Percentiles rank a stretch among this genome's conserved stretches.
Conservation (phyloP, 1,284 basidiomycete species). For the Coniferiporia weirii region DNA sequence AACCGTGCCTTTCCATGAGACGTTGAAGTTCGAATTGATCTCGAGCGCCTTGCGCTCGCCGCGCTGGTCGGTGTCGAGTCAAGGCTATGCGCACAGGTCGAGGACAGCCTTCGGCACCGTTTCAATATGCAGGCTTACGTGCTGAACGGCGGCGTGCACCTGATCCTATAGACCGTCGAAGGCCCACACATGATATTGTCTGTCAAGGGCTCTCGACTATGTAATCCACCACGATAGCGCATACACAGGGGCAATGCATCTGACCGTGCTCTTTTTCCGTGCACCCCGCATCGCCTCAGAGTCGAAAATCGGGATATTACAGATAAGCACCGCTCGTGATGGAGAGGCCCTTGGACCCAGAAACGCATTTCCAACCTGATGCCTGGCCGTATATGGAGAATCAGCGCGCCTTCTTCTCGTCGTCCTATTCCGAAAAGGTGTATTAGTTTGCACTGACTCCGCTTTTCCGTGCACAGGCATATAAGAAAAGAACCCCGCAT, state of each 20-base stretch:
- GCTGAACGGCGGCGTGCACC: neutral
- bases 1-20: neutral
- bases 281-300: neutral
- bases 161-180: too few relatives aligned
- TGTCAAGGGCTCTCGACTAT: too few relatives aligned
- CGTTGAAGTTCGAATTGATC: neutral
- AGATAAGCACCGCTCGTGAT: conserved; percentile 15
- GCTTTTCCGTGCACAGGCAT: neutral
- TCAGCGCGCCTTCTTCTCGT: neutral
- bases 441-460: neutral
- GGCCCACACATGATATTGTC: too few relatives aligned
- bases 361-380: neutral
- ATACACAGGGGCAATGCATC: neutral
- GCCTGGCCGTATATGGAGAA: neutral
- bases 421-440: neutral
- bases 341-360: neutral
- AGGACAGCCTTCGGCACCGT: conserved; percentile 9
- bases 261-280: neutral
- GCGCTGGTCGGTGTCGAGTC: conserved; percentile 11
- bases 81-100: conserved; percentile 8
- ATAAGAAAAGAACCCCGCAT: neutral
- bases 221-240: neutral
- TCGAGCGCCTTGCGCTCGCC: neutral
- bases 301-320: neutral
- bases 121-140: neutral